Evolutionary conservation across 2,329 filamentous ascomycete species (phyloP), one percentile per base, ranked within the genome.

Genomic region (Stachybotrys chlorohalonatus): DNA sequence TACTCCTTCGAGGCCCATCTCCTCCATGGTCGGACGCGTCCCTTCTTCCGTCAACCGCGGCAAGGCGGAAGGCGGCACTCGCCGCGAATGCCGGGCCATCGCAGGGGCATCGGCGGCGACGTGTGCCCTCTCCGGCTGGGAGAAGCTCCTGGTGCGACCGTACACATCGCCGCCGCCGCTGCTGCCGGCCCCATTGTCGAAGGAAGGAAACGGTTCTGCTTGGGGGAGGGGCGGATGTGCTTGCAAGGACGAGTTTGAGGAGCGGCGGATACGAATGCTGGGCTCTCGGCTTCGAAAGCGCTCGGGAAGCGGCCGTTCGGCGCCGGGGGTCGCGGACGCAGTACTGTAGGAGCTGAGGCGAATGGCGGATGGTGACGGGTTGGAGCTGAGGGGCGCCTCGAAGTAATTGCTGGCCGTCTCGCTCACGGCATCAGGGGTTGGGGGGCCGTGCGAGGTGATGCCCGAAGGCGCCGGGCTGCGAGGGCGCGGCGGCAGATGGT

Each of bases 1-100:
- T 15, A 55, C 53, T 7, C 54, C 54, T 0, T 55, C 50, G 2
- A 67, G 48, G 0, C 64, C 67, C 32, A 74, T 55, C 47, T 73
- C 71, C 2, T 67, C 63, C 54, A 70, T 60, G 13, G 63, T 71
- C 2, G 71, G 71, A 0, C 71, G 63, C 0, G 57, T 54, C 8
- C 71, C 70, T 56, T 74, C 71, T 47, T 74, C 71, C 0, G 71
- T 74, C 49, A 74, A 59, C 46, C 71, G 68, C 11, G 71, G 71
- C 62, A 74, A 58, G 42, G 68, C 65, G 6, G 62, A 52, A 52
- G 70, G 69, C n/a, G 65, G 68, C 8, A 62, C 57, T 31, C 66
- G 59, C 45, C 68, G 58, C 24, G 66, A 68, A 52, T 67, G 63
- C 11, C 69, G 60, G 17, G 63, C 63, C 6, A 63, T 45, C 11